Evolutionary conservation across 495 filamentous ascomycete genomes (phyloP).

Genomic region (Elaphomyces granulatus): DNA sequence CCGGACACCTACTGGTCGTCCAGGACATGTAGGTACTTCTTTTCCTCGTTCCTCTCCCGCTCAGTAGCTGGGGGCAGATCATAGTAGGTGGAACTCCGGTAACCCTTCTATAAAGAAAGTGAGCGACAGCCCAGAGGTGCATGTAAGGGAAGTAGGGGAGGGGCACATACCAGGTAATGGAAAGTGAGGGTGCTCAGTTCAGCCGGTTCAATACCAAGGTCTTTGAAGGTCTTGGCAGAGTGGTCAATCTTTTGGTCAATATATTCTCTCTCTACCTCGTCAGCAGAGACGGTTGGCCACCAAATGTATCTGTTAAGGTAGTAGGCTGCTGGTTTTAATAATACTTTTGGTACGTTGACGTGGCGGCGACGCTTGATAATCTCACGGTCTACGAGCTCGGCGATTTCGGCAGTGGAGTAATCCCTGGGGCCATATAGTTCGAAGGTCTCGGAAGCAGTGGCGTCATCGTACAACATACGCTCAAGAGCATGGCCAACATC

Average conservation of each 20-base stretch:
- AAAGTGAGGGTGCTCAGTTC: conserved; percentile 73
- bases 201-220: conserved; percentile 74
- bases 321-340: conserved; percentile 57
- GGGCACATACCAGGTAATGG: conserved; percentile 70
- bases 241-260: conserved; percentile 86
- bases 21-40: conserved; percentile 88
- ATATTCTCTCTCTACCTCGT: conserved; percentile 87
- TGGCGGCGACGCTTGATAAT: conserved; percentile 81
- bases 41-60: conserved; percentile 87
- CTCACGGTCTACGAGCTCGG: conserved; percentile 76
- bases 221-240: conserved; percentile 87
- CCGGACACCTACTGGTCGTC: conserved; percentile 82
- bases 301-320: conserved; percentile 67
- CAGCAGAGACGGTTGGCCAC: conserved; percentile 75
- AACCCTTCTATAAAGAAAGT: conserved; percentile 48
- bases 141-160: not conserved
- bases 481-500: conserved; percentile 85
- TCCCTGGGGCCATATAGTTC: conserved; percentile 92
- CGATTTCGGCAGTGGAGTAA: conserved; percentile 78
- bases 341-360: conserved; percentile 74
- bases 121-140: conserved; percentile 3
- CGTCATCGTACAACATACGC: conserved; percentile 78
- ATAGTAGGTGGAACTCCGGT: conserved; percentile 69
- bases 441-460: conserved; percentile 74
- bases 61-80: conserved; percentile 89